Evolutionary conservation across 176 grass and related monocot species (phyloP).

Genomic region (Elymus sibiricus): DNA sequence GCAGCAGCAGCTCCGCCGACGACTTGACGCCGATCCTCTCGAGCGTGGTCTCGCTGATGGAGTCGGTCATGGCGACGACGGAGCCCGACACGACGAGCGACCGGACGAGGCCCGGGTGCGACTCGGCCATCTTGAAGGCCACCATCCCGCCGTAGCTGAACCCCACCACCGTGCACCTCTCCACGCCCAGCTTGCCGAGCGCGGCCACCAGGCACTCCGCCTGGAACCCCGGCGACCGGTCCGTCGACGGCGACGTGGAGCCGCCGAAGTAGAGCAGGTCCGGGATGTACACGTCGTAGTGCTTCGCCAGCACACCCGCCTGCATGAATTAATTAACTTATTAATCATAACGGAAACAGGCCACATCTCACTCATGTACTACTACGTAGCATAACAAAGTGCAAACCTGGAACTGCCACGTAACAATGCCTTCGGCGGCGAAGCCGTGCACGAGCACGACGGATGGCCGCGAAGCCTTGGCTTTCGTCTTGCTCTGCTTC

Average conservation of each 20-base stretch:
- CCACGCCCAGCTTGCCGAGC: slow-evolving; percentile 53
- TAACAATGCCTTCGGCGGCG: slow-evolving; percentile 81
- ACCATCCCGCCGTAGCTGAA: slow-evolving; percentile 99
- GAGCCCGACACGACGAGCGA: slow-evolving; percentile 82
- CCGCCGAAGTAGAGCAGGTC: slow-evolving; percentile 90
- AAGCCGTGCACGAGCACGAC: slow-evolving; percentile 94
- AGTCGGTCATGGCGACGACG: slow-evolving; percentile 80
- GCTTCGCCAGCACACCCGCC: slow-evolving; percentile 47
- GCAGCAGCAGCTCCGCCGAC: slow-evolving; percentile 74
- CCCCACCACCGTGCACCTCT: slow-evolving; percentile 69
- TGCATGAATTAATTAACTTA: background rate
- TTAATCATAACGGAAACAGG: background rate
- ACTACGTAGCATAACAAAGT: background rate
- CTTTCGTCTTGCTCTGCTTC: background rate
- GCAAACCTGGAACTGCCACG: slow-evolving; percentile 84
- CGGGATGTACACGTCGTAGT: slow-evolving; percentile 95
- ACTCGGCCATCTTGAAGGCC: slow-evolving; percentile 89
- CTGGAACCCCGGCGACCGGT: slow-evolving; percentile 71
- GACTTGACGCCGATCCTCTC: slow-evolving; percentile 65
- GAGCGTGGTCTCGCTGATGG: slow-evolving; percentile 49
- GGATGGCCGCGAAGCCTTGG: background rate
- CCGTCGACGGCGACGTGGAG: slow-evolving; percentile 56
- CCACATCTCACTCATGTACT: too few relatives aligned
- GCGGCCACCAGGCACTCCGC: slow-evolving; percentile 66
- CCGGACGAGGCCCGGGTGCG: slow-evolving; percentile 53